Evolutionary conservation across 345 rosid species (phyloP).

Genomic region (Gossypium stocksii): DNA sequence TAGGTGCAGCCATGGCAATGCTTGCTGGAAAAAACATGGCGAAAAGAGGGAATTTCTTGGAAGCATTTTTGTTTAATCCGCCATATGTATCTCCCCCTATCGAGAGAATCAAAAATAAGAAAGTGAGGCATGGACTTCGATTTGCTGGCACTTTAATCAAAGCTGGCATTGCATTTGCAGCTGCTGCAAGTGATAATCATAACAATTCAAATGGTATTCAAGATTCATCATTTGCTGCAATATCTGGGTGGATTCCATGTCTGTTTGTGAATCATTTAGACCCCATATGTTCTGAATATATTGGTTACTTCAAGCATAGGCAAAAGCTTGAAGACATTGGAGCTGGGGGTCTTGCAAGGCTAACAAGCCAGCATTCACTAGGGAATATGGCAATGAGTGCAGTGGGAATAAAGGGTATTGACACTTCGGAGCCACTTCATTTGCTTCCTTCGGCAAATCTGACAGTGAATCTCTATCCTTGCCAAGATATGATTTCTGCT

Average conservation of each 20-base stretch:
- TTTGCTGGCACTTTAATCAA: constrained; percentile 63
- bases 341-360: constrained; percentile 48
- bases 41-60: constrained; percentile 42
- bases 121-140: constrained; percentile 58
- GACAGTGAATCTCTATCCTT: constrained; percentile 35
- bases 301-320: constrained; percentile 76
- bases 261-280: constrained; percentile 56
- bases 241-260: constrained; percentile 63
- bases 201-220: neutral
- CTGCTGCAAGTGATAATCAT: constrained; percentile 32
- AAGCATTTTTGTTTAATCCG: constrained; percentile 68
- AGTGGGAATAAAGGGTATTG: constrained; percentile 39
- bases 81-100: constrained; percentile 73
- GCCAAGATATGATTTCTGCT: constrained; percentile 42
- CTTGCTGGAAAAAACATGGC: constrained; percentile 73
- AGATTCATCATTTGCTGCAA: constrained; percentile 47
- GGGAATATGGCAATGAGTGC: constrained; percentile 51
- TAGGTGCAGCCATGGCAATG: constrained; percentile 74
- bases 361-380: constrained; percentile 61
- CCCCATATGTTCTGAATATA: constrained; percentile 61
- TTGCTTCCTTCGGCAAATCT: constrained; percentile 67
- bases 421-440: constrained; percentile 58
- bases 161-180: constrained; percentile 50
- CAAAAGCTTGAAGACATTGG: constrained; percentile 78
- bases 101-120: constrained; percentile 53